phyloP scores from a whole-genome alignment of 225 moss, liverwort and hornwort genomes.

The Pseudoscleropodium purum region DNA sequence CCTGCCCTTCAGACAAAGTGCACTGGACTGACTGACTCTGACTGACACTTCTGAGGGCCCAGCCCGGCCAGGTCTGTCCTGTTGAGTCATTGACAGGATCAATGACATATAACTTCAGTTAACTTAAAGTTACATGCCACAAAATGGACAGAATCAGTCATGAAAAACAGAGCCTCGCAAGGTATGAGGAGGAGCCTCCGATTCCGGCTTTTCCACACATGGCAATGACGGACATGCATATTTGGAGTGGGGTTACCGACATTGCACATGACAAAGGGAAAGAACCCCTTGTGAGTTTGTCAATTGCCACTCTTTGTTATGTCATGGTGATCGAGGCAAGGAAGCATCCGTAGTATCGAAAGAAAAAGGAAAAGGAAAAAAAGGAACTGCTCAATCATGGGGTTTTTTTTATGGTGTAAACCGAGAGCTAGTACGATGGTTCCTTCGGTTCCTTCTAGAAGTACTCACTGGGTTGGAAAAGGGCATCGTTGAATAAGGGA shows the following conservation, averaged over 20 bases:
- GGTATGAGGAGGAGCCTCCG: background rate
- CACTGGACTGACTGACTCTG: background rate
- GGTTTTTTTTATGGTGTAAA: too few species aligned
- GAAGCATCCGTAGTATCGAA: background rate
- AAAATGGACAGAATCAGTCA: background rate
- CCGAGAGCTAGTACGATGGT: background rate
- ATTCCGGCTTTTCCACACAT: too few species aligned
- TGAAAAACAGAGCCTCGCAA: background rate
- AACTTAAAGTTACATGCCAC: background rate
- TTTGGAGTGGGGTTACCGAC: background rate
- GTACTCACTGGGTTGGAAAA: background rate
- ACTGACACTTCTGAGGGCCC: background rate
- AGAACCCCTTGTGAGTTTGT: background rate
- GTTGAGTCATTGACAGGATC: background rate
- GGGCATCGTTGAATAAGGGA: background rate
- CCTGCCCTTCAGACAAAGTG: background rate
- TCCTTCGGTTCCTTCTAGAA: background rate
- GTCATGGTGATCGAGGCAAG: background rate
- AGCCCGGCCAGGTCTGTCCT: background rate
- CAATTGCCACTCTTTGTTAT: background rate
- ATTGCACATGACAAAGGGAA: background rate
- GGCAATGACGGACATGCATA: background rate
- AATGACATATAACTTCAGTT: too few species aligned
- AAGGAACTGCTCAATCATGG: too few species aligned
- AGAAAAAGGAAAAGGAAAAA: fast-evolving